Evolutionary conservation across 1,139 yeast species (phyloP), one percentile per base, ranked within the genome.

Genomic region (Debaryomyces psychrophilus): DNA sequence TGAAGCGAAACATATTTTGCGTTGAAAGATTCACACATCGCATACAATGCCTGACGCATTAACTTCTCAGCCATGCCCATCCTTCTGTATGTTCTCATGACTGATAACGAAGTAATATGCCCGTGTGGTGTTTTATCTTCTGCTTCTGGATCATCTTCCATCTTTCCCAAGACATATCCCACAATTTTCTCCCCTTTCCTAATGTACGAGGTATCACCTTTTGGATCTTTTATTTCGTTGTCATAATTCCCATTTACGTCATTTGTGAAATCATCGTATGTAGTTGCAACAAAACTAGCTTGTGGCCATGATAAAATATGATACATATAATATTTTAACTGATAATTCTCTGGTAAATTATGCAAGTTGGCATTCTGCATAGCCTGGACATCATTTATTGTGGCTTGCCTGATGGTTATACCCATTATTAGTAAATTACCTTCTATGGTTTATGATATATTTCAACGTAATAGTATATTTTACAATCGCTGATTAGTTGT

Each of bases 291-390:
- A 71, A 85, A 93, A 43, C 97, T 89, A 6, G 96, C 95, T 65
- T 93, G 97, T 2, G 99, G 99, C 99, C 99, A 93, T 36, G 97
- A 86, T 47, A 92, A 72, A 15, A 90, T 80, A 66, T 93, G 99
- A 66, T 93, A 93, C 79, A 95, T 80, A 67, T 92, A 93, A 68
- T 92, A 93, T 68, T 92, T 92, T 68, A 92, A 73, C 55, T 87
- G 87, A 64, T 93, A 93, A 68, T 93, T 93, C 65, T 93, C 99
- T 4, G 99, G 99, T 55, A 93, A 75, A 60, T 93, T 93, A 56
- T 87, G 89, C 64, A 93, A 74, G 63, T 93, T 93, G 53, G 97
- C 95, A 74, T 90, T 90, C 65, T 93, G 99, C 92, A 93, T 92
- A 26, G 95, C 96, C 68, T 89, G 95, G 49, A 90, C 78, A 67